A percentile compares a stretch with the other conserved stretches of the same genome.
These are phyloP conservation scores for Pseudogymnoascus destructans DNA, from an alignment of 2,329 filamentous ascomycete genomes.

Conservation along the genomic window DNA sequence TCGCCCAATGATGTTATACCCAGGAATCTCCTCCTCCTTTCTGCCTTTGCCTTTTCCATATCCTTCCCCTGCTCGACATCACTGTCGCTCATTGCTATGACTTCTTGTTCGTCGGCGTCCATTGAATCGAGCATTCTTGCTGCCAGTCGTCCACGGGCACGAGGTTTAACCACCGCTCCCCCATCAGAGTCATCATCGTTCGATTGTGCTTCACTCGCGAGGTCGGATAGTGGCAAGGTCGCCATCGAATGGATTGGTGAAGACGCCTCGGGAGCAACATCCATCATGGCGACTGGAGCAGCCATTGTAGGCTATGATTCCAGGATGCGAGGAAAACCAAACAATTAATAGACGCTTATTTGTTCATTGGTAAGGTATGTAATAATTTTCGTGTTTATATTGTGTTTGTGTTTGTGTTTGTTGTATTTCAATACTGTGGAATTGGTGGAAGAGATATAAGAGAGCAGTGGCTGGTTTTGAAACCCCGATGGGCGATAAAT, in stretches of 20 bases:
- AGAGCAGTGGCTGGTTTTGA: background rate
- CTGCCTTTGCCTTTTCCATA: background rate
- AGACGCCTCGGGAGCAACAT: background rate
- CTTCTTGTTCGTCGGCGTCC: background rate
- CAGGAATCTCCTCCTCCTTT: background rate
- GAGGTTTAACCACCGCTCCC: background rate
- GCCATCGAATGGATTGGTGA: background rate
- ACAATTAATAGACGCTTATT: background rate
- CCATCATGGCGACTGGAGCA: background rate
- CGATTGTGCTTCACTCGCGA: background rate
- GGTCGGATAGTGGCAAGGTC: background rate
- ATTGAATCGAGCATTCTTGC: slow-evolving; percentile 2
- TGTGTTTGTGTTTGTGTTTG: background rate
- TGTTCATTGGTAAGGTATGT: slow-evolving; percentile 3
- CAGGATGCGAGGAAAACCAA: background rate
- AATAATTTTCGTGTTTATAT: background rate
- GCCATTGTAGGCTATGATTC: background rate
- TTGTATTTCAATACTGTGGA: background rate
- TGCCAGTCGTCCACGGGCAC: slow-evolving; percentile 3
- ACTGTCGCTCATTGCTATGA: background rate
- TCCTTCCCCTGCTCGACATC: background rate
- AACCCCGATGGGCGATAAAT: slow-evolving; percentile 4
- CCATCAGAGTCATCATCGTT: background rate
- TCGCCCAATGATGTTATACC: slow-evolving; percentile 4
- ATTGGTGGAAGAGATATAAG: slow-evolving; percentile 3